These are phyloP conservation scores for Cyclotella kingstonii DNA, from an alignment of 108 stramenopile species.

Conservation along the genomic window DNA sequence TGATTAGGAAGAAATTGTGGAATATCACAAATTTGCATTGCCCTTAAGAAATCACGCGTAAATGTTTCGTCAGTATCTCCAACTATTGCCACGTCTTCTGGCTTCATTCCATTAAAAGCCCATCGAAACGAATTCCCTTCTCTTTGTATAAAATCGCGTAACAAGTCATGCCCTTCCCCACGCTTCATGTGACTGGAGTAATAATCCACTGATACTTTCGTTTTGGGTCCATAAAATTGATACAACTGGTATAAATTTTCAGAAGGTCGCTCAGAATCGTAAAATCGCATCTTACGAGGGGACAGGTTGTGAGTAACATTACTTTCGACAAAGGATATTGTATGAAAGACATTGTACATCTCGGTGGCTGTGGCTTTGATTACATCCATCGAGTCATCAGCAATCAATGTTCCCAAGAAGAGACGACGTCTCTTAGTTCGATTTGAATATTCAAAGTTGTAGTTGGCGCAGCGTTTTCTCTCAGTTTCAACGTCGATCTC, in stretches of 20 bases:
- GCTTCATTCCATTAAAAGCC: slow-evolving; percentile 55
- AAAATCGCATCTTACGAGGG: slow-evolving; percentile 29
- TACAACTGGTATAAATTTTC: slow-evolving; percentile 14
- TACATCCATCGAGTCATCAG: slow-evolving; percentile 47
- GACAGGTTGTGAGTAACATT: slow-evolving; percentile 49
- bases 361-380: slow-evolving; percentile 42
- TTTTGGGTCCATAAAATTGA: slow-evolving; percentile 37
- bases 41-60: slow-evolving; percentile 57
- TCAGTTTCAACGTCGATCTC: slow-evolving; percentile 10
- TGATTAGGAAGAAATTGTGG: slow-evolving; percentile 33
- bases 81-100: slow-evolving; percentile 51
- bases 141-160: slow-evolving; percentile 43
- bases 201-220: slow-evolving; percentile 37
- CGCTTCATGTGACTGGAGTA: slow-evolving; percentile 10
- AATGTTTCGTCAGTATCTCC: slow-evolving; percentile 56
- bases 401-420: slow-evolving; percentile 46
- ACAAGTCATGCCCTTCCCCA: slow-evolving; percentile 3
- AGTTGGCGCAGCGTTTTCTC: slow-evolving; percentile 22
- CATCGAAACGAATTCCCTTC: slow-evolving; percentile 48
- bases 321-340: slow-evolving; percentile 52
- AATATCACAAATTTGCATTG: slow-evolving; percentile 54
- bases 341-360: slow-evolving; percentile 49
- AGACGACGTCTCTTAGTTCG: slow-evolving; percentile 27
- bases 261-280: slow-evolving; percentile 4
- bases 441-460: slow-evolving; percentile 23